Conservation (phyloP, 2,329 filamentous ascomycete genomes). For the Penicillium sp. region DNA sequence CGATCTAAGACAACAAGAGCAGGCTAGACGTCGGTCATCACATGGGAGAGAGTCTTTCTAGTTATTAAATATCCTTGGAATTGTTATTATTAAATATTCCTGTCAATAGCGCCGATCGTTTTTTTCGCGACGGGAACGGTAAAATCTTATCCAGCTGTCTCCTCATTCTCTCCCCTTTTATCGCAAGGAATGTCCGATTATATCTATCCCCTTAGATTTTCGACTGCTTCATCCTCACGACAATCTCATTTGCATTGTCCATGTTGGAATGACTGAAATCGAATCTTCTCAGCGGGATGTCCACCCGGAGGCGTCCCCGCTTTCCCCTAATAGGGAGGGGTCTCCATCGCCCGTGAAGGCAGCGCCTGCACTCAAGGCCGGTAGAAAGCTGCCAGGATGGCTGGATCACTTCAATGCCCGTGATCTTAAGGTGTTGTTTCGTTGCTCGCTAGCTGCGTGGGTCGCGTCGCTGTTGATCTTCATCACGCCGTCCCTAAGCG, state of each 20-base stretch:
- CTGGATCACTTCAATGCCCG: constrained; percentile 49
- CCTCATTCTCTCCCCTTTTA: neutral
- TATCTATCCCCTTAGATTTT: neutral
- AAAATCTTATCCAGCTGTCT: constrained; percentile 7
- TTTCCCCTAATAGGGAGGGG: constrained; percentile 9
- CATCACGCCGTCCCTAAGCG: constrained; percentile 45
- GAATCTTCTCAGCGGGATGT: constrained; percentile 12
- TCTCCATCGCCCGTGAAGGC: constrained; percentile 8
- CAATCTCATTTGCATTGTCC: neutral
- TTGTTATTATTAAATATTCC: constrained; percentile 5
- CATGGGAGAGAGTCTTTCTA: neutral
- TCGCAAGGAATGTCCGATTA: neutral
- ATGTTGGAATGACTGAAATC: constrained; percentile 2
- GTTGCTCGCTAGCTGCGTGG: constrained; percentile 51
- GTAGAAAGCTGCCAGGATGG: constrained; percentile 27
- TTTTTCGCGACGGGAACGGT: neutral
- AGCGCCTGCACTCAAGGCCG: constrained; percentile 3
- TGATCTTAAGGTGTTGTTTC: constrained; percentile 50
- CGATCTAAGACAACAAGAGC: neutral
- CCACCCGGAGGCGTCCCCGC: constrained; percentile 4
- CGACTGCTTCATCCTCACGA: neutral
- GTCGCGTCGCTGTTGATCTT: constrained; percentile 49
- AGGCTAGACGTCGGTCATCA: neutral
- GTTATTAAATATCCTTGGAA: neutral
- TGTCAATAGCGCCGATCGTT: constrained; percentile 20